Evolutionary conservation across 495 filamentous ascomycete genomes (phyloP), one percentile per base, ranked within the genome.

Genomic region (Penicillium flavigenum): DNA sequence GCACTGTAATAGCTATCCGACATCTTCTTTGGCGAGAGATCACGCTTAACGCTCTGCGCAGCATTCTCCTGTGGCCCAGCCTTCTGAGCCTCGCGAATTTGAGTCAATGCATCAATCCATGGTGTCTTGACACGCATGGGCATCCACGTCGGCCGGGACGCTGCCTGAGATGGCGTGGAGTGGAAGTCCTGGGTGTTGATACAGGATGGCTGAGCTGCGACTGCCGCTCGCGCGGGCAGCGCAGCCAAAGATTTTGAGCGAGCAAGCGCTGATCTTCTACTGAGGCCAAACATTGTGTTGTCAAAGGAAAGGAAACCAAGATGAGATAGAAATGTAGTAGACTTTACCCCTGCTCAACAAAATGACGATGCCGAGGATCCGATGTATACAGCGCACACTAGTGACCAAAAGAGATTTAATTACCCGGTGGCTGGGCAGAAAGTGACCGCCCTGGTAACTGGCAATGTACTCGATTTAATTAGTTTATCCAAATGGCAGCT

Each of bases 61-160:
- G 66, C 69, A 58, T 68, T n/a, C 47, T 51, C 54, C 67, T 70
- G 12, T 3, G 41, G 36, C 16, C 59, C 29, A 51, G 66, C 47
- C 57, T 64, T 70, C 9, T 65, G 68, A 7, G 79, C 71, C 45
- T 78, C 72, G 36, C 82, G 77, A 47, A 79, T 75, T 54, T 78
- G 74, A 2, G 75, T 77, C 44, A 88, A 67, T 0, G 86, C 86
- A 54, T 87, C 84, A n/a, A 89, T 80, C 86, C 87, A 89, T 36
- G 87, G 84, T 14, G 81, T 87, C 56, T 82, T 81, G 10, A 87
- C 82, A 34, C 85, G 77, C 76, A 82, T 81, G 8, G 74, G 72
- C 74, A 76, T 74, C 73, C 74, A 77, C 12, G 70, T 72, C 14
- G 72, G 69, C 26, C 68, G 64, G 46, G 60, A 69, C 2, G 54